Percentiles rank a stretch among this genome's conserved stretches.
These are phyloP conservation scores for Ceratocystis papillata DNA, from an alignment of 2,329 filamentous ascomycete species.

Conservation along the genomic window DNA sequence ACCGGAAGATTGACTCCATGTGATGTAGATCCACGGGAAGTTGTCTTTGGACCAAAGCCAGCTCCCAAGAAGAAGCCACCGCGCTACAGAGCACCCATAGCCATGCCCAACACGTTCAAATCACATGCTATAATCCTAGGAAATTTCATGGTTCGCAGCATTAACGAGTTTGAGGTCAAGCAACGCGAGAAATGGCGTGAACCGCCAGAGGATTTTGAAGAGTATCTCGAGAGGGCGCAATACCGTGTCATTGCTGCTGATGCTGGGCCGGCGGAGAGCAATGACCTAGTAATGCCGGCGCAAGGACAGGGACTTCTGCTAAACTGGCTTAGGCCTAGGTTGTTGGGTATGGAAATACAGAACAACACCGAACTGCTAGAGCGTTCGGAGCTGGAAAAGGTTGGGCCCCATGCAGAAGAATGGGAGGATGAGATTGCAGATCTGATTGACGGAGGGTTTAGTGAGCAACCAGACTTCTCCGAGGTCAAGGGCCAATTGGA, in stretches of 20 bases:
- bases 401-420: neutral
- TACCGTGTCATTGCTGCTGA: neutral
- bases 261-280: neutral
- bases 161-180: conserved; percentile 30
- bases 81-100: neutral
- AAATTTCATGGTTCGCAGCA: conserved; percentile 28
- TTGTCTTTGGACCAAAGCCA: conserved; percentile 32
- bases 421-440: neutral
- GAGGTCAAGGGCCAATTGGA: neutral
- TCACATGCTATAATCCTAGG: conserved; percentile 17
- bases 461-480: neutral
- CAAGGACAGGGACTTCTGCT: neutral
- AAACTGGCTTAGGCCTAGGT: conserved; percentile 8
- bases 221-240: conserved; percentile 4
- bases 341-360: neutral
- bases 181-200: conserved; percentile 28
- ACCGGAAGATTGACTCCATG: conserved; percentile 36
- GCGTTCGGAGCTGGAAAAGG: neutral
- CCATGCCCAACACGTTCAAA: conserved; percentile 18
- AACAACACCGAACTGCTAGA: conserved; percentile 25
- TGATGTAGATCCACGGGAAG: conserved; percentile 39
- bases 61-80: neutral
- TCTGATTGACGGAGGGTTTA: neutral
- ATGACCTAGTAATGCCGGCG: neutral
- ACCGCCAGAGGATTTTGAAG: conserved; percentile 13